Evolutionary conservation across 306 rosid species (phyloP).

Genomic region (Medicago arabica): DNA sequence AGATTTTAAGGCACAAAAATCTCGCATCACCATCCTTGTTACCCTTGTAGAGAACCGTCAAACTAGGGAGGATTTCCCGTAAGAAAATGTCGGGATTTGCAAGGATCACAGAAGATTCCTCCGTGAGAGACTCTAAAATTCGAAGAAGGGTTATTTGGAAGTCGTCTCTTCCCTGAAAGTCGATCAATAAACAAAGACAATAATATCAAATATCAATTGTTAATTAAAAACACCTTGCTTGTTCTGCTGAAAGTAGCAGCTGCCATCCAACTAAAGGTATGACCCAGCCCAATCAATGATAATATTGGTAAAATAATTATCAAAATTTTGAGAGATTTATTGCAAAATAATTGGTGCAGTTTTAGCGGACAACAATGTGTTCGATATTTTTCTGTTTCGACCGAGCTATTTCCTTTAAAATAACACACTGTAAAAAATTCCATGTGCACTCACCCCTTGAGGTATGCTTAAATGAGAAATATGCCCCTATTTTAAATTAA

Average conservation of each 20-base stretch:
- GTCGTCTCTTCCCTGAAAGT: constrained; percentile 95
- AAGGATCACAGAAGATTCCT: constrained; percentile 70
- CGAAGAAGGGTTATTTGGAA: constrained; percentile 96
- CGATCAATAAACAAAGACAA: constrained; percentile 38
- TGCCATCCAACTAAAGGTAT: not conserved
- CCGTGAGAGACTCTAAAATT: constrained; percentile 80
- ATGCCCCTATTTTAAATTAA: not conserved
- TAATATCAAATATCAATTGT: constrained; percentile 35
- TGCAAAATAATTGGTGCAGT: not conserved
- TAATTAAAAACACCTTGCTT: not conserved
- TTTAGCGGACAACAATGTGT: not conserved
- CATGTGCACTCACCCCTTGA: not conserved
- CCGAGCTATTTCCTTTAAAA: not conserved
- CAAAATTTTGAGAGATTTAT: not conserved
- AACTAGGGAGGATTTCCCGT: constrained; percentile 86
- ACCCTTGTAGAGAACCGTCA: constrained; percentile 87
- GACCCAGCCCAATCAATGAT: constrained; percentile 10
- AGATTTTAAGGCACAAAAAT: constrained; percentile 88
- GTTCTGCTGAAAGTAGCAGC: not conserved
- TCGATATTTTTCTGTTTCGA: not conserved
- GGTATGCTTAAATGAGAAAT: constrained; percentile 1
- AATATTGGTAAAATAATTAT: not conserved
- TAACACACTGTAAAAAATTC: not conserved
- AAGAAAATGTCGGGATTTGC: constrained; percentile 74
- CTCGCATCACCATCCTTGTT: constrained; percentile 99